Percentiles rank a stretch among this genome's conserved stretches.
phyloP scores from a whole-genome alignment of 2,329 filamentous ascomycete species.

The Samsoniella hepiali region DNA sequence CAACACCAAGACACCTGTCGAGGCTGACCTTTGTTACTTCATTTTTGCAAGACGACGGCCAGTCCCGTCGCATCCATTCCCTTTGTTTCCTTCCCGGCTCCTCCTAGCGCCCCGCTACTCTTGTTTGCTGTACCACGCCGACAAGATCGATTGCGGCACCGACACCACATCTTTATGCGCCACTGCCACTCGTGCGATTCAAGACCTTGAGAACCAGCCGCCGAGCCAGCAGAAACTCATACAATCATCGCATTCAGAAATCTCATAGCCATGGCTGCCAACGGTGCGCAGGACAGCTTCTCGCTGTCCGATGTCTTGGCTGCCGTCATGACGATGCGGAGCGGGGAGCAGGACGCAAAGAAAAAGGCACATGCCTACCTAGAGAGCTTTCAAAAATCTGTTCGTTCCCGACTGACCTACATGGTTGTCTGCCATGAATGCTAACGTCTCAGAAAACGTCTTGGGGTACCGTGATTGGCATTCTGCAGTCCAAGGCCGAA shows the following conservation, averaged over 20 bases:
- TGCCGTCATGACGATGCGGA: conserved; percentile 89
- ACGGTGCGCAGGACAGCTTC: conserved; percentile 66
- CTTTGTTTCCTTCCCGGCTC: not conserved
- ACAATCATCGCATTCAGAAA: not conserved
- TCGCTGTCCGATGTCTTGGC: conserved; percentile 72
- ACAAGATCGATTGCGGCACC: conserved; percentile 1
- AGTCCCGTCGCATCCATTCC: conserved; percentile 10
- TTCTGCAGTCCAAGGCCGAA: conserved; percentile 78
- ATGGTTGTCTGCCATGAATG: conserved; percentile 17
- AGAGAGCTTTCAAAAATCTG: conserved; percentile 96
- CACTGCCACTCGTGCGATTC: not conserved
- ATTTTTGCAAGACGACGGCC: conserved; percentile 10
- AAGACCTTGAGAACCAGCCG: not conserved
- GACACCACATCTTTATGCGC: conserved; percentile 1
- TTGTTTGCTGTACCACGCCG: not conserved
- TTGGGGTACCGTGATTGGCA: conserved; percentile 83
- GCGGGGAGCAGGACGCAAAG: conserved; percentile 77
- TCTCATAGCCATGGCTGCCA: conserved; percentile 63
- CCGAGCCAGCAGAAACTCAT: not conserved
- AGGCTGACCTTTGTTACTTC: not conserved
- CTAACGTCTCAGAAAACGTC: conserved; percentile 67
- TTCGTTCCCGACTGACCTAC: conserved; percentile 37
- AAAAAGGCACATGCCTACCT: conserved; percentile 87
- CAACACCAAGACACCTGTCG: conserved; percentile 1
- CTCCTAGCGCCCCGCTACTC: not conserved